Conservation (phyloP, 805 yeast genomes). For the Ascoidea asiatica region DNA sequence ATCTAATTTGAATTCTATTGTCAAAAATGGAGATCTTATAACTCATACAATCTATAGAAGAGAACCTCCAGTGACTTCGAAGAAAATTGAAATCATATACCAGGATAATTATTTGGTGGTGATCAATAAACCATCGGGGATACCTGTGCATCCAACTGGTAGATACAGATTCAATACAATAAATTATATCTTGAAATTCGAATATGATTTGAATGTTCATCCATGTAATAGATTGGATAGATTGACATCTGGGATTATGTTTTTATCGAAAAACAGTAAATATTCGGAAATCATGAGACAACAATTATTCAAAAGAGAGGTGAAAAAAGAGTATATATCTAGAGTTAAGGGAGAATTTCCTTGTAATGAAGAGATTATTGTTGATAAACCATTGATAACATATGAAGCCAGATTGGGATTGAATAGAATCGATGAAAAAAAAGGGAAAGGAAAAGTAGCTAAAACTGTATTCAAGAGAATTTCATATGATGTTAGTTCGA, state of each 20-base stretch:
- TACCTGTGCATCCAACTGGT: slow-evolving; percentile 96
- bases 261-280: slow-evolving; percentile 68
- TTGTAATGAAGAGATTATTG: slow-evolving; percentile 27
- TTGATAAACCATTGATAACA: slow-evolving; percentile 57
- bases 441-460: slow-evolving; percentile 49
- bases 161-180: slow-evolving; percentile 53
- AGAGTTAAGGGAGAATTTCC: slow-evolving; percentile 85
- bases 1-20: slow-evolving; percentile 44
- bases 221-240: slow-evolving; percentile 33
- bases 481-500: slow-evolving; percentile 58
- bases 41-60: slow-evolving; percentile 75
- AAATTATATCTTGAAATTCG: slow-evolving; percentile 64
- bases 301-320: slow-evolving; percentile 53
- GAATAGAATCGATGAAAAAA: slow-evolving; percentile 30
- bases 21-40: slow-evolving; percentile 74
- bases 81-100: slow-evolving; percentile 41
- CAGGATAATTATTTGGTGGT: slow-evolving; percentile 69
- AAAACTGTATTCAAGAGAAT: slow-evolving; percentile 58
- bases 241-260: slow-evolving; percentile 87
- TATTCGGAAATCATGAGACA: slow-evolving; percentile 68
- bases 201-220: slow-evolving; percentile 39
- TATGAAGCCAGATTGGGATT: slow-evolving; percentile 63
- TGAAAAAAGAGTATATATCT: slow-evolving; percentile 75
- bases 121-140: slow-evolving; percentile 87
- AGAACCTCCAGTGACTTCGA: slow-evolving; percentile 68